Evolutionary conservation across 768 basidiomycete genomes (phyloP).

Genomic region (Galerina marginata): DNA sequence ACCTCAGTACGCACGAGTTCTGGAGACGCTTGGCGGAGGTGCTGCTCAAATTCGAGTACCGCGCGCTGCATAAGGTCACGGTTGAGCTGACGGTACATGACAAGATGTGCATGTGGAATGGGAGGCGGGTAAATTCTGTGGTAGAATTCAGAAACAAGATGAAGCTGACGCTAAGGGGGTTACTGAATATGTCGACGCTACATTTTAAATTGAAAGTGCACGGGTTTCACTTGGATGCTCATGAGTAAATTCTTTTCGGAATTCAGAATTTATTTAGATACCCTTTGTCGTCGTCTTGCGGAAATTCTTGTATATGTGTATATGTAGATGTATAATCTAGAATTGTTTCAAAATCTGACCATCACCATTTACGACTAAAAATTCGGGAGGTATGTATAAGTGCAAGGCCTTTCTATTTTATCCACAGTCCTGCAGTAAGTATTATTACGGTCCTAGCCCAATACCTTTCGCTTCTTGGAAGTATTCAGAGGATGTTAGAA

Average conservation of each 20-base stretch:
- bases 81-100: conserved; percentile 22
- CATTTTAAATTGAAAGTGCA: conserved; percentile 23
- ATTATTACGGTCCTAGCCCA: too few relatives aligned
- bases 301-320: too few relatives aligned
- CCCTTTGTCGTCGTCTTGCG: too few relatives aligned
- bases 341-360: too few relatives aligned
- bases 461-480: too few relatives aligned
- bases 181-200: conserved; percentile 21
- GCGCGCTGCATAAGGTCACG: conserved; percentile 14
- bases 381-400: too few relatives aligned
- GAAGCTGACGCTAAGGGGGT: conserved; percentile 3
- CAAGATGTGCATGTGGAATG: conserved; percentile 7
- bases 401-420: too few relatives aligned
- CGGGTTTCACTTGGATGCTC: conserved; percentile 5
- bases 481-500: too few relatives aligned
- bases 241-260: not conserved
- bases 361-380: too few relatives aligned
- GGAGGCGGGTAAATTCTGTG: conserved; percentile 16
- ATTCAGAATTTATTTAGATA: too few relatives aligned
- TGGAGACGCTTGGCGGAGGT: conserved; percentile 17
- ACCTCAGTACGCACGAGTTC: conserved; percentile 10
- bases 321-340: too few relatives aligned
- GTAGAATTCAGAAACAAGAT: conserved; percentile 18
- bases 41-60: conserved; percentile 12
- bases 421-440: too few relatives aligned